Conservation (phyloP, 2,329 filamentous ascomycete species). For the Fusarium floridanum region DNA sequence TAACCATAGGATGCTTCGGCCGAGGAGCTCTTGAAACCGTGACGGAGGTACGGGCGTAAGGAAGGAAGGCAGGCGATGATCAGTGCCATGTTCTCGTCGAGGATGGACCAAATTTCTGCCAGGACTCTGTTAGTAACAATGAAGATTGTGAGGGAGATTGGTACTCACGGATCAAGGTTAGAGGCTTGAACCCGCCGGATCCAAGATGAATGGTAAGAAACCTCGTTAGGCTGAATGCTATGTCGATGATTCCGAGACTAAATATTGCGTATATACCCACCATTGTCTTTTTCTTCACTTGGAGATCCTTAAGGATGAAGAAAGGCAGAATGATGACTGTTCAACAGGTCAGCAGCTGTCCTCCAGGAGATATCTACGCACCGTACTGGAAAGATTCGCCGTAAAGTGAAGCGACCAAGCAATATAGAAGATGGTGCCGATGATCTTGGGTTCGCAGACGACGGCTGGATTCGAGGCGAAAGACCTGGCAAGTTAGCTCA, state of each 20-base stretch:
- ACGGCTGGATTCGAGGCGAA: slow-evolving; percentile 2
- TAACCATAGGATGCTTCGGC: background rate
- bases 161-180: background rate
- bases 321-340: slow-evolving; percentile 29
- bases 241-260: slow-evolving; percentile 34
- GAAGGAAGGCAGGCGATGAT: background rate
- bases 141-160: background rate
- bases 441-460: background rate
- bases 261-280: slow-evolving; percentile 35
- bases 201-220: slow-evolving; percentile 30
- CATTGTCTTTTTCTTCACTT: slow-evolving; percentile 26
- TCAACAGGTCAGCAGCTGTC: background rate
- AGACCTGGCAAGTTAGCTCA: background rate
- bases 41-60: background rate
- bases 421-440: slow-evolving; percentile 23
- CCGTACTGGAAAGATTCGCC: slow-evolving; percentile 21
- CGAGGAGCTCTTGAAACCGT: background rate
- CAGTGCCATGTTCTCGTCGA: background rate
- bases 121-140: background rate
- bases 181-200: background rate
- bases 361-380: background rate
- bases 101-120: background rate
- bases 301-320: slow-evolving; percentile 24
- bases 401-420: slow-evolving; percentile 30
- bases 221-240: slow-evolving; percentile 36